Base-by-base conservation (phyloP, 148 eudicot species). In the Rhododendron ovatum region DNA sequence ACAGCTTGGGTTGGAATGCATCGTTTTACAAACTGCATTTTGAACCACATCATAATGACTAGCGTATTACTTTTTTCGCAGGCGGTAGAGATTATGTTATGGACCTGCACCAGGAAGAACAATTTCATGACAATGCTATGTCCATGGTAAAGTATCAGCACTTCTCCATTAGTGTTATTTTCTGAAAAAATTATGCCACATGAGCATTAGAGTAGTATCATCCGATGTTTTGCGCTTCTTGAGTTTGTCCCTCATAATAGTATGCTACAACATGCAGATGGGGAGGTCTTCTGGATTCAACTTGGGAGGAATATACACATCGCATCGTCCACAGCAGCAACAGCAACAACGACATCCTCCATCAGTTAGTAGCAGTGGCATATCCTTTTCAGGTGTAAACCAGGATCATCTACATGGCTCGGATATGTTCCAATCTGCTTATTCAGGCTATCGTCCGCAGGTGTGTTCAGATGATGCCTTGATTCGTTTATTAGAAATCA, bases 51-150 rank as follows among this genome's bases (percentile, higher is more conserved):
- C 57, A 80, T 73, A 82, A 55, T 87, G 78, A 82, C 84, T 28
- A 20, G 41, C 63, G 11, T 87, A 7, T 82, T 88, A 63, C 51
- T 85, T 80, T 78, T 90, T 71, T 51, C 8, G 14, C 88, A 96
- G 99, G 98, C 88, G 98, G 98, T 41, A 92, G 89, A 78, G 98
- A 95, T 79, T 96, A 89, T 88, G 91, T 91, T 28, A 92, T 94
- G 91, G 99, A 96, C 86, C 79, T 94, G 83, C 99, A 95, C 88
- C 94, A 94, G 87, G 95, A 95, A 88, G 99, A 96, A 79, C 98
- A 93, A 78, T 92, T 92, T 83, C 99, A 93, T 86, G 99, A 96
- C 80, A 91, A 84, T 90, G 88, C 90, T 26, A 88, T 92, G 86
- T 90, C 98, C 47, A 91, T 93, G 92, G 89, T 94, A 93, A 98